Percentiles rank a stretch among this genome's conserved stretches.
These are phyloP conservation scores for Claviceps lovelessii DNA, from an alignment of 2,329 filamentous ascomycete species.

Conservation along the genomic window DNA sequence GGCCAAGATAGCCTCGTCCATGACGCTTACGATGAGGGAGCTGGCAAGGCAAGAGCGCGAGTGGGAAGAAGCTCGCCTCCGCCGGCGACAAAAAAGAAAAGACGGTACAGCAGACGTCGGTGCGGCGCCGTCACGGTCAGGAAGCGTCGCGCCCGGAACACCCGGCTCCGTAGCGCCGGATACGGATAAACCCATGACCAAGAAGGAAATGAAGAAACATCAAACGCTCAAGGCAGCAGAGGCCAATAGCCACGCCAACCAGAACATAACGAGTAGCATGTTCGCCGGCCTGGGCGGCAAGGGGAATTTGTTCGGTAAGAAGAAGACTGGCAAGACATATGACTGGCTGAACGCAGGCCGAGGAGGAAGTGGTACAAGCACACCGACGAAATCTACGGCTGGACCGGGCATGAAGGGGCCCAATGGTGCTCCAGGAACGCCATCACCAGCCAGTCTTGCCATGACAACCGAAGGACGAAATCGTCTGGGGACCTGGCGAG, in stretches of 20 bases:
- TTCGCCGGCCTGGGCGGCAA: conserved; percentile 52
- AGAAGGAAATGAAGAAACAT: conserved; percentile 72
- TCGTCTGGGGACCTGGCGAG: conserved; percentile 59
- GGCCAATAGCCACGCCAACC: conserved; percentile 63
- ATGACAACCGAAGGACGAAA: conserved; percentile 46
- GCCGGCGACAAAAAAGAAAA: conserved; percentile 50
- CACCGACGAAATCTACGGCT: conserved; percentile 26
- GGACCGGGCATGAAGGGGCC: conserved; percentile 19
- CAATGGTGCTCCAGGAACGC: conserved; percentile 18
- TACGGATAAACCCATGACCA: conserved; percentile 56
- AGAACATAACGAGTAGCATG: conserved; percentile 70
- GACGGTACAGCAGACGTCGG: conserved; percentile 40
- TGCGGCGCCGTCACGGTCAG: conserved; percentile 34
- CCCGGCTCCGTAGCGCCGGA: conserved; percentile 51
- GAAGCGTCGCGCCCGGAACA: conserved; percentile 44
- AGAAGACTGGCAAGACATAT: conserved; percentile 53
- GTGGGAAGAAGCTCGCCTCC: conserved; percentile 56
- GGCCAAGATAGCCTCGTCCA: conserved; percentile 35
- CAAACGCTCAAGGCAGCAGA: conserved; percentile 65
- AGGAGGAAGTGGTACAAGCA: conserved; percentile 39
- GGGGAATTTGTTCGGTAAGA: conserved; percentile 41
- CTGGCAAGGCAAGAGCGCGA: conserved; percentile 52
- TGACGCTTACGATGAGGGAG: conserved; percentile 41
- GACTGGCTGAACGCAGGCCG: conserved; percentile 53
- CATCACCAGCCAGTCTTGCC: conserved; percentile 20